Conservation (phyloP, 441 rosid species). For the Bocquillonia castaneifolia region DNA sequence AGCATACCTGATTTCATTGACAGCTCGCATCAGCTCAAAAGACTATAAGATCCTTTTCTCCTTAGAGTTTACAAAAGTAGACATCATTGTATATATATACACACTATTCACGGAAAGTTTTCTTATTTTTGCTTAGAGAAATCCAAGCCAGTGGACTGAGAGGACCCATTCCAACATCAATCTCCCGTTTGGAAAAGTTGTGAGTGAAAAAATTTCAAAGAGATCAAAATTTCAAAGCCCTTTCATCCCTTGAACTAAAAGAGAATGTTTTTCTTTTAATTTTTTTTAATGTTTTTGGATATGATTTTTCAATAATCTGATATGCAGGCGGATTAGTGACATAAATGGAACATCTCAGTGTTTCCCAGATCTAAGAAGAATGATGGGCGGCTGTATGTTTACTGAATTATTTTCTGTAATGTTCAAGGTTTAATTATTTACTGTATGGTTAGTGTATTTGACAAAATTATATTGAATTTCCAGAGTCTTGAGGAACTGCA, state of each 20-base stretch:
- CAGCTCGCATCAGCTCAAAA: constrained; percentile 45
- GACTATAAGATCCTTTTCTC: constrained; percentile 46
- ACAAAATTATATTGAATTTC: not conserved
- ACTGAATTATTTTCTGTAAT: not conserved
- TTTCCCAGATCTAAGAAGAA: constrained; percentile 16
- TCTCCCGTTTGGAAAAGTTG: constrained; percentile 45
- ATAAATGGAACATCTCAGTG: constrained; percentile 1
- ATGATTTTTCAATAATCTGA: not conserved
- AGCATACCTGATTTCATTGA: constrained; percentile 30
- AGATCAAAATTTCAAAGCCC: too few relatives aligned
- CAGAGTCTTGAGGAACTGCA: constrained; percentile 34
- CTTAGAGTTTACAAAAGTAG: not conserved
- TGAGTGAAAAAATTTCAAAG: constrained; percentile 41
- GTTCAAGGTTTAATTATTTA: not conserved
- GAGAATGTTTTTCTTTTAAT: too few relatives aligned
- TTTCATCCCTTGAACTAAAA: too few relatives aligned
- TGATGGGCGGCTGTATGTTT: constrained; percentile 21
- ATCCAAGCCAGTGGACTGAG: constrained; percentile 57
- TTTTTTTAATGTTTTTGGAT: too few relatives aligned
- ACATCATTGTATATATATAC: not conserved
- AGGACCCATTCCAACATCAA: constrained; percentile 55
- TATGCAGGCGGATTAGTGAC: constrained; percentile 14
- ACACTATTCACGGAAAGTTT: not conserved
- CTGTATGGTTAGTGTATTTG: not conserved
- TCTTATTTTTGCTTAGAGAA: constrained; percentile 30